phyloP scores from a whole-genome alignment of 108 stramenopile species.

The Fistulifera pelliculosa region DNA sequence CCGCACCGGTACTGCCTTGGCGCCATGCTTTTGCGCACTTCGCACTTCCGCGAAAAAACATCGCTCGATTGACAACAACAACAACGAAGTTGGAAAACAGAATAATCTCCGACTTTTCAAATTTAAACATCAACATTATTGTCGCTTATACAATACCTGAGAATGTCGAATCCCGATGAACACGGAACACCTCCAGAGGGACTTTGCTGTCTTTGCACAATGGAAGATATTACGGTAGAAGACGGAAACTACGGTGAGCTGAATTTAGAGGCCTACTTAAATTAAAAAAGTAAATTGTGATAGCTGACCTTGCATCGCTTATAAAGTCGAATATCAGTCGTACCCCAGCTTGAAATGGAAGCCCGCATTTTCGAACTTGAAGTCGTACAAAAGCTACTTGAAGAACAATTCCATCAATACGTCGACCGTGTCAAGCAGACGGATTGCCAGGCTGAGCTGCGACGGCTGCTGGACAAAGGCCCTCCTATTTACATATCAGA shows the following conservation, averaged over 20 bases:
- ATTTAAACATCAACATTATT: no score
- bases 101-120: no score
- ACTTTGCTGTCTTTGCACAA: slow-evolving; percentile 54
- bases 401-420: slow-evolving; percentile 20
- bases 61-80: no score
- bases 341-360: slow-evolving; percentile 66
- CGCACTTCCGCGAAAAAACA: no score
- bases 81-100: no score
- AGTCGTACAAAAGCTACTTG: slow-evolving; percentile 45
- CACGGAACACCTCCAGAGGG: slow-evolving; percentile 59
- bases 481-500: slow-evolving; percentile 70
- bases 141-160: no score
- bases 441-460: slow-evolving; percentile 75
- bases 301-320: not conserved
- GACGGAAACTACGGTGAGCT: slow-evolving; percentile 75
- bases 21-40: no score
- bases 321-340: slow-evolving; percentile 59
- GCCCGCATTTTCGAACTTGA: slow-evolving; percentile 47
- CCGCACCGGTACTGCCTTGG: no score
- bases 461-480: slow-evolving; percentile 53
- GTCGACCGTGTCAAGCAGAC: slow-evolving; percentile 54
- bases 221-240: slow-evolving; percentile 75
- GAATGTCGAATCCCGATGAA: no score
- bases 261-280: no score
- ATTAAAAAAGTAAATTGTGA: not conserved